Conservation (phyloP, 2,329 filamentous ascomycete genomes). For the Nemania bipapillata region DNA sequence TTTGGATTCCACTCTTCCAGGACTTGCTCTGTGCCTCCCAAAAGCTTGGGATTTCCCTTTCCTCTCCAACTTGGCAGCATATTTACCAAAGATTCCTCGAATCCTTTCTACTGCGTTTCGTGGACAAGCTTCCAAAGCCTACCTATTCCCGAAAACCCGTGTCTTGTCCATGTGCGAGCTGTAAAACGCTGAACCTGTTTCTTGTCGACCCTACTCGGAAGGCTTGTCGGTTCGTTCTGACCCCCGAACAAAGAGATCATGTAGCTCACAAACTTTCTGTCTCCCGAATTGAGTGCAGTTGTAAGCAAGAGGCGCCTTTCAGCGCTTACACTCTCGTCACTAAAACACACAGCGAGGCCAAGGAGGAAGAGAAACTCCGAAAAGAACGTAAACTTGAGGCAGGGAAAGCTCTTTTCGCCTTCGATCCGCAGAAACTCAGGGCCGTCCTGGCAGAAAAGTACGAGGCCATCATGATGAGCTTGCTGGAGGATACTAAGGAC, state of each 20-base stretch:
- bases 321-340: background rate
- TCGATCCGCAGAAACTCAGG: slow-evolving; percentile 38
- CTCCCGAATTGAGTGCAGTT: background rate
- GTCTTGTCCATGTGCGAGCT: slow-evolving; percentile 45
- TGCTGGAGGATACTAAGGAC: slow-evolving; percentile 14
- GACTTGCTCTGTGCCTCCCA: slow-evolving; percentile 37
- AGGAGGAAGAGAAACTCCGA: slow-evolving; percentile 25
- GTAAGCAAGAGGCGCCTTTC: background rate
- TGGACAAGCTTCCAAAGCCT: slow-evolving; percentile 36
- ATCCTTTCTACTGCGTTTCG: slow-evolving; percentile 41
- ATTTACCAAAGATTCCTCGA: slow-evolving; percentile 44
- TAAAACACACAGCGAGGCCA: background rate
- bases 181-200: slow-evolving; percentile 45
- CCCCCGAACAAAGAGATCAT: slow-evolving; percentile 24
- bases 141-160: slow-evolving; percentile 21
- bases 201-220: slow-evolving; percentile 34
- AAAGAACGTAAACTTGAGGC: slow-evolving; percentile 20
- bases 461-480: slow-evolving; percentile 35
- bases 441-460: slow-evolving; percentile 32
- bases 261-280: background rate
- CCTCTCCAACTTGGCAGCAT: slow-evolving; percentile 38
- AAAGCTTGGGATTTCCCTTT: slow-evolving; percentile 24
- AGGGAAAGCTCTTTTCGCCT: slow-evolving; percentile 27
- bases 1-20: slow-evolving; percentile 52
- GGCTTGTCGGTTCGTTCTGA: slow-evolving; percentile 33